These are phyloP conservation scores for Blastobotrys elegans DNA, from an alignment of 1,139 yeast genomes.

Conservation along the genomic window DNA sequence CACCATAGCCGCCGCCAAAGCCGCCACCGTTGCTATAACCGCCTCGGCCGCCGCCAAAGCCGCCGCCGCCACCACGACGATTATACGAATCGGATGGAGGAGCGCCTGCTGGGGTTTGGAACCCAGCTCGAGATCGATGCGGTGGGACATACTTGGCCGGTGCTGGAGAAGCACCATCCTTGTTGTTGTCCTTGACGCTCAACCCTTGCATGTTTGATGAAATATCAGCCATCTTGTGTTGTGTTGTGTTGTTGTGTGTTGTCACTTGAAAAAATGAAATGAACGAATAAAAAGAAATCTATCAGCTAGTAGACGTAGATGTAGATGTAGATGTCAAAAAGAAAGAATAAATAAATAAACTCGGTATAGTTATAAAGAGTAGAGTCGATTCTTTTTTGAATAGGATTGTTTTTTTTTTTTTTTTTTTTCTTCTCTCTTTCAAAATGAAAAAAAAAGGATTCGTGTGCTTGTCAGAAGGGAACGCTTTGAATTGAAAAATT, in stretches of 20 bases:
- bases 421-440: not conserved
- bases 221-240: not conserved
- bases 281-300: not conserved
- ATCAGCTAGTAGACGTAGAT: too few species aligned
- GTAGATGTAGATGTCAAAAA: not conserved
- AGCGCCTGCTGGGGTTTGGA: not conserved
- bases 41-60: conserved; percentile 8
- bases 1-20: conserved; percentile 16
- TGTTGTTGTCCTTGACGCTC: conserved; percentile 33
- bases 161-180: conserved; percentile 11
- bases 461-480: too few species aligned
- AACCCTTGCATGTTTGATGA: conserved; percentile 40
- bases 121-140: conserved; percentile 39
- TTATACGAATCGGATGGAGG: conserved; percentile 5
- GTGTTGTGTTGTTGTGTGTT: not conserved
- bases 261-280: conserved; percentile 1
- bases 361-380: not conserved
- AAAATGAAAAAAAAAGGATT: not conserved
- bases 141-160: conserved; percentile 71
- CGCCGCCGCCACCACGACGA: conserved; percentile 5
- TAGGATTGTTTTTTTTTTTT: not conserved
- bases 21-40: conserved; percentile 17
- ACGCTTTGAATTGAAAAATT: too few species aligned
- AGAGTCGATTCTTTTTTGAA: too few species aligned
- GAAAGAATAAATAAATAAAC: conserved; percentile 5